Evolutionary conservation across 805 yeast genomes (phyloP).

Genomic region (Schizosaccharomyces cryophilus): DNA sequence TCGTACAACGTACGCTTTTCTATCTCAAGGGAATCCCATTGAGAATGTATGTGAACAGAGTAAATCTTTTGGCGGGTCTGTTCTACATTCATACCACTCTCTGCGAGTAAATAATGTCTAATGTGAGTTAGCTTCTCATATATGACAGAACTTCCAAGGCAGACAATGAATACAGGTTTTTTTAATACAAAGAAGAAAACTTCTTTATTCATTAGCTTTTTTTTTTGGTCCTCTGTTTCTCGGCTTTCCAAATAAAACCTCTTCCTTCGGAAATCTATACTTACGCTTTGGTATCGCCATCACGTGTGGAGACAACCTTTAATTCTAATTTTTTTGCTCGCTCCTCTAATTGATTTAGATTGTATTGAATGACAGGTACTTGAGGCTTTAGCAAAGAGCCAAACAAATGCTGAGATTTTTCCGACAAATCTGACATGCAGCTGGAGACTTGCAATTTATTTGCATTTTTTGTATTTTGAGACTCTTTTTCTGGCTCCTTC

Average conservation of each 20-base stretch:
- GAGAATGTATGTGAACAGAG: conserved; percentile 15
- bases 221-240: background rate
- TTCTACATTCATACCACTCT: conserved; percentile 69
- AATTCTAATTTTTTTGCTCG: background rate
- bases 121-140: background rate
- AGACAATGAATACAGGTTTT: too few relatives aligned
- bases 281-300: conserved; percentile 1
- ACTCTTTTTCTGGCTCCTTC: background rate
- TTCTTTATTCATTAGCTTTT: too few relatives aligned
- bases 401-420: background rate
- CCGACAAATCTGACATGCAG: background rate
- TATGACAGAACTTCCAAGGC: background rate
- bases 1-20: conserved; percentile 25
- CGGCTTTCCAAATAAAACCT: background rate
- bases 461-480: background rate
- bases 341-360: background rate
- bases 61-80: conserved; percentile 39
- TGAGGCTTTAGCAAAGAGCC: background rate
- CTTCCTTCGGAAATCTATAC: background rate
- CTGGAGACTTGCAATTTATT: background rate
- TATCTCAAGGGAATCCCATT: conserved; percentile 2
- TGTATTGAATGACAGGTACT: background rate
- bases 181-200: too few relatives aligned
- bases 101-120: conserved; percentile 60
- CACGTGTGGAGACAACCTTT: background rate